These are phyloP conservation scores for Forsythia suspensa DNA, from an alignment of 257 asterid genomes.

Conservation along the genomic window DNA sequence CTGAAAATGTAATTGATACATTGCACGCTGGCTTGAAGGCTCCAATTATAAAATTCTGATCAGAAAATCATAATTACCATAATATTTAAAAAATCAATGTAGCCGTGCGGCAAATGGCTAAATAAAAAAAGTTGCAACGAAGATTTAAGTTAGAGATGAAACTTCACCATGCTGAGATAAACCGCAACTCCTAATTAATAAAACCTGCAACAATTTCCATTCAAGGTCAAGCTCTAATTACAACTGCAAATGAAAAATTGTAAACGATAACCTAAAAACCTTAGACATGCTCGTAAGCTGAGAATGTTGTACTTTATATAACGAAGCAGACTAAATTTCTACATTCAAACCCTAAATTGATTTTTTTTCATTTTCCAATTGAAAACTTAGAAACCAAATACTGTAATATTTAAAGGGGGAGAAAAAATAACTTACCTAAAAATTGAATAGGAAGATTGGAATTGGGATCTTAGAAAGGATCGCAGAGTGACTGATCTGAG, in stretches of 20 bases:
- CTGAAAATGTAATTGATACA: constrained; percentile 64
- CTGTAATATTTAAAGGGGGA: background rate
- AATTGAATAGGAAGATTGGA: background rate
- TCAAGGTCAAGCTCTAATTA: constrained; percentile 26
- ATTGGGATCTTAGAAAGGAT: constrained; percentile 23
- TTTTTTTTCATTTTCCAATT: constrained; percentile 7
- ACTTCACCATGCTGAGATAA: constrained; percentile 40
- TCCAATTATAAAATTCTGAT: constrained; percentile 82
- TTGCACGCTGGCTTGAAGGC: constrained; percentile 95
- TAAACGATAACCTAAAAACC: constrained; percentile 23
- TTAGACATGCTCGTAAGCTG: constrained; percentile 17
- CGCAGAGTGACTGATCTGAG: constrained; percentile 24
- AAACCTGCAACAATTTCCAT: constrained; percentile 30
- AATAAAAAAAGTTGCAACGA: background rate
- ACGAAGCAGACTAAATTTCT: background rate
- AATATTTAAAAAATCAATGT: background rate
- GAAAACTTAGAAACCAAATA: background rate
- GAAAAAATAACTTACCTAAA: constrained; percentile 20
- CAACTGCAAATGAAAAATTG: constrained; percentile 25
- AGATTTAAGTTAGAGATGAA: constrained; percentile 5
- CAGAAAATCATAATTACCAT: constrained; percentile 8
- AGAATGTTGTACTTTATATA: constrained; percentile 15
- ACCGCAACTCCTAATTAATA: constrained; percentile 23
- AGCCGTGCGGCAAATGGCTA: background rate
- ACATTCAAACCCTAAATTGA: constrained; percentile 32